Evolutionary conservation across 208 protist species (phyloP), one percentile per base, ranked within the genome.

Genomic region (Acanthamoeba divionensis): DNA sequence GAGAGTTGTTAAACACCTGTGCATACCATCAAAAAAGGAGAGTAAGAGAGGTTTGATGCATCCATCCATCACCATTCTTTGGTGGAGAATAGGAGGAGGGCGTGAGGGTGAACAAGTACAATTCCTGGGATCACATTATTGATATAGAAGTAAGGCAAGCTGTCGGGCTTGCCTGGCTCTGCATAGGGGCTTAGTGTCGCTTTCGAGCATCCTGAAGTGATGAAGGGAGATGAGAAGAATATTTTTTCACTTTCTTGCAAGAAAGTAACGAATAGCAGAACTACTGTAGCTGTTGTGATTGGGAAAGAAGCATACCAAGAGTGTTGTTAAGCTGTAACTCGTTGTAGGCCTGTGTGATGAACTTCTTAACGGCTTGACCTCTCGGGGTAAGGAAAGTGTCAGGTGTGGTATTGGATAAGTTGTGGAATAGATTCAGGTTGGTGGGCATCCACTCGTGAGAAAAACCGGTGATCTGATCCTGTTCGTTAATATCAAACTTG

Each of bases 1-100:
- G 45, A 31, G 75, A 85, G 7, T 36, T 26, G 33, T 85, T 85
- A 50, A 85, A 85, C 21, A 85, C 75, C 71, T 82, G 55, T 63
- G 4, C n/a, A 63, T 4, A 24, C 36, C 36, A 41, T 41, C 5
- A 41, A 15, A 57, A 57, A 57, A 21, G 52, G 36, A 41, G 36
- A 41, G 36, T 41, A 1, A 41, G 36, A 41, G 36, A 41, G 36
- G 36, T 41, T 41, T 41, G 36, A 41, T 41, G 36, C 36, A 41
- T 41, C 36, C 36, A 41, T 41, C 36, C 36, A 41, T 41, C 55
- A 63, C 55, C 4, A 31, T 63, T 4, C 24, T 63, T 29, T 63
- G 24, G 65, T n/a, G 65, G 18, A 24, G n/a, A 44, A 36, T 2
- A n/a, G 15, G 24, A 4, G 44, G 13, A 63, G n/a, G 21, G 71